Evolutionary conservation across 192 early-diverging fungal species (phyloP).

Genomic region (Umbelopsis isabellina): DNA sequence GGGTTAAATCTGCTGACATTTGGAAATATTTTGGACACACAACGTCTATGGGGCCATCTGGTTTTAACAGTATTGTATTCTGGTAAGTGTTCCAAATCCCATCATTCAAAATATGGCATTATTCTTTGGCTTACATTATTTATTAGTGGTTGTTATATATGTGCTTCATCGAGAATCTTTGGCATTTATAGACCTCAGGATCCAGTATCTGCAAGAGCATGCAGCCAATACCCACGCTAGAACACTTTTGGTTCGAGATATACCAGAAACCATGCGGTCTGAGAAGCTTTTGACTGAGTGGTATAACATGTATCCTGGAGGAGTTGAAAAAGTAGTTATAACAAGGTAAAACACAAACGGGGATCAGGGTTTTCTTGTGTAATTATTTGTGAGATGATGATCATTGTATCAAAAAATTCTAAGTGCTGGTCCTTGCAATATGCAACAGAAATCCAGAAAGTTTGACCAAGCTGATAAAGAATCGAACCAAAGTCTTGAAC

Average conservation of each 20-base stretch:
- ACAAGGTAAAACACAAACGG: conserved; percentile 39
- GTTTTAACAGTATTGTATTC: conserved; percentile 48
- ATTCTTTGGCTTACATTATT: background rate
- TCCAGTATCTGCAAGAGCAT: conserved; percentile 57
- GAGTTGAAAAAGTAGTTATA: conserved; percentile 57
- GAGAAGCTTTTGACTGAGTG: conserved; percentile 43
- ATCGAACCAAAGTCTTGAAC: background rate
- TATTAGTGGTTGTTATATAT: conserved; percentile 10
- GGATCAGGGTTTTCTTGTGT: background rate
- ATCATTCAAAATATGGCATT: background rate
- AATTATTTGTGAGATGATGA: background rate
- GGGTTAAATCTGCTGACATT: conserved; percentile 64
- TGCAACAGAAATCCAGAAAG: background rate
- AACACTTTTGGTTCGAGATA: conserved; percentile 65
- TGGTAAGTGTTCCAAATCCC: conserved; percentile 36
- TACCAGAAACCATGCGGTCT: conserved; percentile 57
- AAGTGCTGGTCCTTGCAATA: background rate
- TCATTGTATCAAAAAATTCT: background rate
- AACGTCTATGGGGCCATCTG: conserved; percentile 72
- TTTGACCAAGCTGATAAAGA: conserved; percentile 6
- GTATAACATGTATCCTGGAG: conserved; percentile 61
- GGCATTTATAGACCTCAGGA: conserved; percentile 59
- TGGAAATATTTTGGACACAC: conserved; percentile 59
- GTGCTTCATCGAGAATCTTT: conserved; percentile 49
- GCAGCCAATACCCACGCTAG: conserved; percentile 44